Evolutionary conservation across 2,329 filamentous ascomycete species (phyloP), one percentile per base, ranked within the genome.

Genomic region (Arthrobotrys megalospora): DNA sequence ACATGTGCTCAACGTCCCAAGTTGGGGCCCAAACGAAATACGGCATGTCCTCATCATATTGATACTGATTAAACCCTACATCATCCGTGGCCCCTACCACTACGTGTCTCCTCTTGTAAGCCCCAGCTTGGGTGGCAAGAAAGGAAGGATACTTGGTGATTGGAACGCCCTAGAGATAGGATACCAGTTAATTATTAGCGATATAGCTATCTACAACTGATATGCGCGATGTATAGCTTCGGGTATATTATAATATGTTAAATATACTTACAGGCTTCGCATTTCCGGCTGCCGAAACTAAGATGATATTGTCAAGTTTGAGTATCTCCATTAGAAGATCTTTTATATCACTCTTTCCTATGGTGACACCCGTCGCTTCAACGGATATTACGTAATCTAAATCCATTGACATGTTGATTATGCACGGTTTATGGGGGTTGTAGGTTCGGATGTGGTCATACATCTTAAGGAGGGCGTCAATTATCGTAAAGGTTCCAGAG

Each of bases 381-480:
- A 2, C 2, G 5, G 24, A 28, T 2, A 28, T 28, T 5, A 28
- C 24, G 24, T 28, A 28, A 28, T 28, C 24, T 28, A 28, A 10
- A 6, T 3, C 2, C 16, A 16, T 10, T 10, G 67, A 63, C 7
- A 52, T 19, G 21, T 65, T 73, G 7, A 73, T 41, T 19, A 73
- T 60, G 10, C 69, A 73, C 5, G 69, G 69, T 24, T n/a, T 21
- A 12, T 66, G 6, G 7, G 28, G 6, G 16, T 75, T 58, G 14
- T 32, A 12, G 2, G 12, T 4, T 4, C 28, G 16, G 16, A 75
- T 67, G 24, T 75, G 41, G 24, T 75, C 70, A 16, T 67, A 67
- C 3, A n/a, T 21, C 6, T 21, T 7, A n/a, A 48, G 6, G 10
- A 48, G 45, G 1, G 45, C 16, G 7, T 19, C 45, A 11, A 48